These are phyloP conservation scores for Fraxinus nigra DNA, from an alignment of 305 asterid genomes.

Conservation along the genomic window DNA sequence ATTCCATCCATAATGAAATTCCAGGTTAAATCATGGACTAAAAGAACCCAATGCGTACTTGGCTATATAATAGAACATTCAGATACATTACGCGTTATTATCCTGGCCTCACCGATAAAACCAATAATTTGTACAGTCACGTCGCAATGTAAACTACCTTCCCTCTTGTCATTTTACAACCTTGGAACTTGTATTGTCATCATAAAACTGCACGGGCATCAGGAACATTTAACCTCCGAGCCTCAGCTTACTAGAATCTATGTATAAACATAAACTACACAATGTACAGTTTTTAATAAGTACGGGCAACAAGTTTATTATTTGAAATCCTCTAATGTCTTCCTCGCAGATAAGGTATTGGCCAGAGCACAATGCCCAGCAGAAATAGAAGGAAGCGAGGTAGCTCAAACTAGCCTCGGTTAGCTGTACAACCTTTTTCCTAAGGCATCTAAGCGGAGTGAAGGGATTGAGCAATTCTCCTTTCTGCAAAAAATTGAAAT, in stretches of 20 bases:
- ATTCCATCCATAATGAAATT: neutral
- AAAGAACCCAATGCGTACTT: neutral
- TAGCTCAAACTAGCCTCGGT: constrained; percentile 70
- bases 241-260: constrained; percentile 57
- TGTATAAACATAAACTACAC: constrained; percentile 66
- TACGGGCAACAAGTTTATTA: constrained; percentile 76
- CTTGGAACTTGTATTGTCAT: constrained; percentile 33
- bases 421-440: constrained; percentile 89
- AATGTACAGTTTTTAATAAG: constrained; percentile 75
- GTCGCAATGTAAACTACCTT: constrained; percentile 53
- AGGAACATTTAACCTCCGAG: constrained; percentile 39
- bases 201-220: constrained; percentile 36
- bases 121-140: constrained; percentile 69
- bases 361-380: constrained; percentile 20
- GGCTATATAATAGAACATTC: neutral
- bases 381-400: constrained; percentile 26
- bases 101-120: constrained; percentile 48
- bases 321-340: constrained; percentile 45
- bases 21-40: neutral
- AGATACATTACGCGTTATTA: neutral
- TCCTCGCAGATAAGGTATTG: constrained; percentile 9
- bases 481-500: constrained; percentile 43
- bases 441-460: constrained; percentile 40
- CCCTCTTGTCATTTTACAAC: constrained; percentile 52
- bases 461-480: constrained; percentile 73